Evolutionary conservation across 768 basidiomycete species (phyloP).

Genomic region (Mycena kentingensis): DNA sequence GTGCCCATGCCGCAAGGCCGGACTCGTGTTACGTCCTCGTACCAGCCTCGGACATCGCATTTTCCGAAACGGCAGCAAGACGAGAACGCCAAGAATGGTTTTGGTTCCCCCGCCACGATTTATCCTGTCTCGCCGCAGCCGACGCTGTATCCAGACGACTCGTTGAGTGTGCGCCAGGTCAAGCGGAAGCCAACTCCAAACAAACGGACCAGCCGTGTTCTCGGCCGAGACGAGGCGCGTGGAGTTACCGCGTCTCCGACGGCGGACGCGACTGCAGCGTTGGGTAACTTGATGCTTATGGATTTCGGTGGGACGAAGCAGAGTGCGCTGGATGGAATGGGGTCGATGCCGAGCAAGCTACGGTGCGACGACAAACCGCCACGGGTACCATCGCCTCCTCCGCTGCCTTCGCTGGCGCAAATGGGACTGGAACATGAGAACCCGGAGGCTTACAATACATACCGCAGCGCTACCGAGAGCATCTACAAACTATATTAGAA

Average conservation of each 20-base stretch:
- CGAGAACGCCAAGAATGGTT: slow-evolving; percentile 34
- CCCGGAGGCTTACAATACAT: slow-evolving; percentile 62
- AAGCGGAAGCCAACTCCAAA: slow-evolving; percentile 32
- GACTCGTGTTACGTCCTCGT: slow-evolving; percentile 68
- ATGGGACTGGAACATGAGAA: slow-evolving; percentile 72
- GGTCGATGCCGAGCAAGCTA: slow-evolving; percentile 32
- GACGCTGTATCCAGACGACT: slow-evolving; percentile 73
- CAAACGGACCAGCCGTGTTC: slow-evolving; percentile 20
- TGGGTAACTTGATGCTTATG: slow-evolving; percentile 65
- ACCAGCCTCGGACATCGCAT: slow-evolving; percentile 60
- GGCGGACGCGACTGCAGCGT: slow-evolving; percentile 46
- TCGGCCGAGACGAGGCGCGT: slow-evolving; percentile 30
- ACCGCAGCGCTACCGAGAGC: slow-evolving; percentile 82
- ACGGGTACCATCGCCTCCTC: slow-evolving; percentile 77
- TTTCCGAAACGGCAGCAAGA: slow-evolving; percentile 28
- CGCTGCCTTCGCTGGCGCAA: slow-evolving; percentile 71
- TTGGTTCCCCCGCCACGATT: slow-evolving; percentile 39
- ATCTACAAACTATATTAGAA: slow-evolving; percentile 73
- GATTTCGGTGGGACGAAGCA: slow-evolving; percentile 49
- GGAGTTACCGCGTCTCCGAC: slow-evolving; percentile 26
- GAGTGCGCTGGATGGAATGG: slow-evolving; percentile 35
- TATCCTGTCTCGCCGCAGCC: slow-evolving; percentile 59
- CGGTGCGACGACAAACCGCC: slow-evolving; percentile 64
- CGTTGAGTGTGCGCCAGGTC: slow-evolving; percentile 58
- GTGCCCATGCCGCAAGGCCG: slow-evolving; percentile 45